Evolutionary conservation across 371 early-diverging fungal species (phyloP), one percentile per base, ranked within the genome.

Genomic region (Entomophthora muscae): DNA sequence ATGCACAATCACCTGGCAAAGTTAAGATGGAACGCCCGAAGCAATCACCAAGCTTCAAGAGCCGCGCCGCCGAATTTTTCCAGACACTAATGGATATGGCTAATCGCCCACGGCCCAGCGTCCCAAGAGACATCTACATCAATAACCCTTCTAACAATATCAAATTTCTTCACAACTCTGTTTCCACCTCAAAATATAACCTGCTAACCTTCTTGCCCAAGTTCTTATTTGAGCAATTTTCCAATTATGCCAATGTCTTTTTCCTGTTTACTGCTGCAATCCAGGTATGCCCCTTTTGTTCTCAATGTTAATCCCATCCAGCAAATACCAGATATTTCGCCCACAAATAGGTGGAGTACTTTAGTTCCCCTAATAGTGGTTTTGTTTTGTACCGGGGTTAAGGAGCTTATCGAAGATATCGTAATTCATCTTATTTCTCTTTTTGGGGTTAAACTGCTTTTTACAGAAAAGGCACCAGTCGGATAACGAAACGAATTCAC

Each of bases 371-470:
- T 99, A 53, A 68, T 76, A 1, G 81, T 95, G 65, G 96, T 99
- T 0, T 72, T 98, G 64, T 71, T 88, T 28, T 91, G 89, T 31
- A 93, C 98, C 0, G 99, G 94, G 26, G 72, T 91, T 42, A 99
- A 99, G 74, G 98, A 99, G 73, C 76, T 91, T 1, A 75, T 94
- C 52, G 98, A 98, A 71, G 99, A 99, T 72, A 76, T 82, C 71
- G 86, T 83, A 79, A 76, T 32, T 32, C 23, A 29, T 57, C 26
- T 61, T 61, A 33, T 56, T 55, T 28, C 32, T 32, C 55, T n/a
- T n/a, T n/a, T n/a, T n/a, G n/a, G n/a, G n/a, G n/a, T n/a, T n/a
- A n/a, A n/a, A n/a, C n/a, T n/a, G n/a, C n/a, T n/a, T n/a, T 54
- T 24, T 62, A 53, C 62, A 85, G 80, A 91, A 89, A 73, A 83